phyloP scores from a whole-genome alignment of 441 rosid species.

The Adansonia rubrostipa region DNA sequence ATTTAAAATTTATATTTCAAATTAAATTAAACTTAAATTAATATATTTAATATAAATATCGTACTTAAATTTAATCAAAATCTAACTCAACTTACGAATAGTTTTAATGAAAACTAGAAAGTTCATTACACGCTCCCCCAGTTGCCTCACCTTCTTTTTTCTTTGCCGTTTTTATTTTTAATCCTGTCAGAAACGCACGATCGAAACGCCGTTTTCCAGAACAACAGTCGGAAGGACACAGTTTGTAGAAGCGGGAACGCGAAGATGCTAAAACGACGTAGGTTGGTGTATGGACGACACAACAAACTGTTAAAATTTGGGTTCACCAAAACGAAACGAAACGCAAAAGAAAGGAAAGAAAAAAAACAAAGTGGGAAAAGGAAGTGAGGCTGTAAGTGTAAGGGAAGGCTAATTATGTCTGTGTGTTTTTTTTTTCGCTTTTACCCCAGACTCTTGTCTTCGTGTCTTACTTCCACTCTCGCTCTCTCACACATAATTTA shows the following conservation, averaged over 20 bases:
- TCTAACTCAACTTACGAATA: no score
- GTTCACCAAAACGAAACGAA: neutral
- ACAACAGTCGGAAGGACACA: constrained; percentile 11
- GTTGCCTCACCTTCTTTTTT: no score
- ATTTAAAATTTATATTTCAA: no score
- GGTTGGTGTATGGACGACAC: neutral
- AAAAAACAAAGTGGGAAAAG: neutral
- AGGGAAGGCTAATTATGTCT: constrained; percentile 1
- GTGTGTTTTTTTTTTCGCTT: constrained; percentile 13
- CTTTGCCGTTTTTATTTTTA: neutral
- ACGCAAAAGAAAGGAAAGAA: neutral
- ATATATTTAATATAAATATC: no score
- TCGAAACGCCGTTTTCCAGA: constrained; percentile 15
- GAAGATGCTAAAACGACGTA: neutral
- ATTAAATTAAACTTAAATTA: no score
- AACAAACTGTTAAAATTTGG: neutral
- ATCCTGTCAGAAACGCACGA: constrained; percentile 31
- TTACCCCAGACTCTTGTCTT: constrained; percentile 26
- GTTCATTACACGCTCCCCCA: no score
- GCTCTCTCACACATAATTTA: constrained; percentile 23
- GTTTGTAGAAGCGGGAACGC: neutral
- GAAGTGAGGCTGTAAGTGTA: neutral
- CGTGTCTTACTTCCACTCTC: neutral
- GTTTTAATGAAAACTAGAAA: no score
- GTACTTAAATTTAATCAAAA: no score